These are phyloP conservation scores for Trypanosoma conorhini DNA, from an alignment of 208 protist species.

Conservation along the genomic window DNA sequence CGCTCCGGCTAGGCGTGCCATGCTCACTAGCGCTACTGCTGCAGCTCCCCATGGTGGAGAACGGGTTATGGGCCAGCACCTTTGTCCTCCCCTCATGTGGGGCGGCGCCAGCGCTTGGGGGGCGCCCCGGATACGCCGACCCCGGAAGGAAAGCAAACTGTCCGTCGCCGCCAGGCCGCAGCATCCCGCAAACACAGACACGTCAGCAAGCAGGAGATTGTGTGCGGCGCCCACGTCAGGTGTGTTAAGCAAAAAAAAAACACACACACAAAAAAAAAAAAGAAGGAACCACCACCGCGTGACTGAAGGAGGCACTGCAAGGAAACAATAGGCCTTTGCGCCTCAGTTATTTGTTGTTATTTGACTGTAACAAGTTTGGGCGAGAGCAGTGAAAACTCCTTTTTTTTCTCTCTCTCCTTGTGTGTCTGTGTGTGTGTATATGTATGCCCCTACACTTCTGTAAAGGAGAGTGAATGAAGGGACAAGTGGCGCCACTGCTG, in stretches of 20 bases:
- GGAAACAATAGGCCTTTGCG: neutral
- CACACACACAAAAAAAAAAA: neutral
- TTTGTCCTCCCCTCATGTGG: slow-evolving; percentile 1
- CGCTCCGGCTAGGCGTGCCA: neutral
- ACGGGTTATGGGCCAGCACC: slow-evolving; percentile 27
- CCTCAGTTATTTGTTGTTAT: neutral
- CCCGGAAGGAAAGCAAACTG: neutral
- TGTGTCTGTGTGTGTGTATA: neutral
- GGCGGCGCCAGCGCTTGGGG: neutral
- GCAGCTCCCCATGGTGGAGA: slow-evolving; percentile 11
- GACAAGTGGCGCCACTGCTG: neutral
- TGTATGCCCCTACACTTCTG: neutral
- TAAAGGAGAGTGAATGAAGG: neutral
- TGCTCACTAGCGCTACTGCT: neutral
- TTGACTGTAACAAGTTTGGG: neutral
- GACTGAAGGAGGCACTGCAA: neutral
- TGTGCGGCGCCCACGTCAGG: neutral
- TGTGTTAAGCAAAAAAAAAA: neutral
- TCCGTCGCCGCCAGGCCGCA: neutral
- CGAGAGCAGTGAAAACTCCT: neutral
- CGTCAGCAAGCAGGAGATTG: neutral
- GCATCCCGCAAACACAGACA: neutral
- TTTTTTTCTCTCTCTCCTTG: neutral
- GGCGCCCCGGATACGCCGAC: neutral
- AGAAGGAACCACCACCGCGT: neutral